Conservation (phyloP, 192 early-diverging fungal species). For the Kickxella alabastrina region DNA sequence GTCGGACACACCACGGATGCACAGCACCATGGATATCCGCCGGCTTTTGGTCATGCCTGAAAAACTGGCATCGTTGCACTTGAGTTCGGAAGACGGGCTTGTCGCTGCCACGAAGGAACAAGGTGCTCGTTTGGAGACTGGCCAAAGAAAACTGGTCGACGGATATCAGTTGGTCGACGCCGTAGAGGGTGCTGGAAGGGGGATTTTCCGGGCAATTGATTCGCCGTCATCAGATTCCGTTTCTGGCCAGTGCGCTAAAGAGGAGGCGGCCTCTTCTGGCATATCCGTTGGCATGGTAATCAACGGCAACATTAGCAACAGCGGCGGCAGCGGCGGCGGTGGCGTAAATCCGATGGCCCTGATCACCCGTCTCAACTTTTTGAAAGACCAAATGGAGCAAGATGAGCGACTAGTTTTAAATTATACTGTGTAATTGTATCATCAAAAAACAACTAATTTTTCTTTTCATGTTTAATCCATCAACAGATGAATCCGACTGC, state of each 20-base stretch:
- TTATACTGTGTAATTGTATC: too few relatives aligned
- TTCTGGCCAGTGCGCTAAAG: not conserved
- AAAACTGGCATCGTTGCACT: conserved; percentile 21
- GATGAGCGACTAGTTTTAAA: conserved; percentile 28
- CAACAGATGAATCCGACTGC: not conserved
- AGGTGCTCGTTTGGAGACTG: too few relatives aligned
- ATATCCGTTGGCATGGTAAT: too few relatives aligned
- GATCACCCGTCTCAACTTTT: conserved; percentile 36
- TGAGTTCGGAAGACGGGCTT: conserved; percentile 1
- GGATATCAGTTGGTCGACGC: not conserved
- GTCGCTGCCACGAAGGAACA: not conserved
- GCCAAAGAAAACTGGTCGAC: too few relatives aligned
- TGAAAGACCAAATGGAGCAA: conserved; percentile 47
- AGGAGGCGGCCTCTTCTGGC: not conserved
- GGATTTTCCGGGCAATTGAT: not conserved
- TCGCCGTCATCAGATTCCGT: not conserved
- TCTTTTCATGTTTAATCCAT: too few relatives aligned
- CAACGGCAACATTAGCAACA: not conserved
- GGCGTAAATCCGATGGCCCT: conserved; percentile 47
- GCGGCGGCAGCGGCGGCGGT: not conserved
- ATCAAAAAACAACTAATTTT: too few relatives aligned
- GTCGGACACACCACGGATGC: not conserved
- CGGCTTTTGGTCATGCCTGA: conserved; percentile 40
- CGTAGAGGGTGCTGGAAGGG: not conserved
- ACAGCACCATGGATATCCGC: conserved; percentile 2